These are phyloP conservation scores for Cornus controversa DNA, from an alignment of 148 eudicot species.

Conservation along the genomic window DNA sequence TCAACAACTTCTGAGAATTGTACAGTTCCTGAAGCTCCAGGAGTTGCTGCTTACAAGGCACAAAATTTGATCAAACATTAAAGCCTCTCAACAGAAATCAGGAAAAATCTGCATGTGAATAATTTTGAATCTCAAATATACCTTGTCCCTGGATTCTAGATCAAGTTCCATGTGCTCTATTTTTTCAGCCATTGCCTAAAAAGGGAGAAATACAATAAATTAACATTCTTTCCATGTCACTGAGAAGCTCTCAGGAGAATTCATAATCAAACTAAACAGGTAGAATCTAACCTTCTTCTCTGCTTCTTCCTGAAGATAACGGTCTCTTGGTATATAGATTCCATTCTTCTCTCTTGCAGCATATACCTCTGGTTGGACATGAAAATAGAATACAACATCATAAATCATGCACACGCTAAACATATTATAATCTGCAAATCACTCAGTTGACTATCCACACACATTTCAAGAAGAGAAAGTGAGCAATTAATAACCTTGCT, in stretches of 20 bases:
- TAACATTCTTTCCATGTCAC: slow-evolving; percentile 12
- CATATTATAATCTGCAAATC: not conserved
- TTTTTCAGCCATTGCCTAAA: slow-evolving; percentile 86
- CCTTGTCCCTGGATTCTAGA: slow-evolving; percentile 85
- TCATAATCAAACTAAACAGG: not conserved
- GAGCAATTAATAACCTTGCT: slow-evolving; percentile 62
- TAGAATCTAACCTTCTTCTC: slow-evolving; percentile 64
- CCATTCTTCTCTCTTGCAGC: slow-evolving; percentile 99
- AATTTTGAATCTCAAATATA: slow-evolving; percentile 16
- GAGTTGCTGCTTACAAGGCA: slow-evolving; percentile 56
- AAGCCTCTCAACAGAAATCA: not conserved
- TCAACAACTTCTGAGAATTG: slow-evolving; percentile 71
- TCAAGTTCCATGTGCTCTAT: slow-evolving; percentile 88
- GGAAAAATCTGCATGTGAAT: not conserved
- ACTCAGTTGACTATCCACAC: not conserved
- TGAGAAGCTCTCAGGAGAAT: not conserved
- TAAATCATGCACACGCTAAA: not conserved
- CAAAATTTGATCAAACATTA: slow-evolving; percentile 5
- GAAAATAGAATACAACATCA: slow-evolving; percentile 12
- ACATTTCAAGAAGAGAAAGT: not conserved
- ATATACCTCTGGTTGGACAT: slow-evolving; percentile 68
- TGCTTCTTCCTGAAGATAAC: slow-evolving; percentile 91
- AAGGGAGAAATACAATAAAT: slow-evolving; percentile 11
- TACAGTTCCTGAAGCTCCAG: slow-evolving; percentile 77
- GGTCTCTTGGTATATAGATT: slow-evolving; percentile 88